Base-by-base conservation (phyloP, 495 filamentous ascomycete species). In the Bryoglossum gracile region DNA sequence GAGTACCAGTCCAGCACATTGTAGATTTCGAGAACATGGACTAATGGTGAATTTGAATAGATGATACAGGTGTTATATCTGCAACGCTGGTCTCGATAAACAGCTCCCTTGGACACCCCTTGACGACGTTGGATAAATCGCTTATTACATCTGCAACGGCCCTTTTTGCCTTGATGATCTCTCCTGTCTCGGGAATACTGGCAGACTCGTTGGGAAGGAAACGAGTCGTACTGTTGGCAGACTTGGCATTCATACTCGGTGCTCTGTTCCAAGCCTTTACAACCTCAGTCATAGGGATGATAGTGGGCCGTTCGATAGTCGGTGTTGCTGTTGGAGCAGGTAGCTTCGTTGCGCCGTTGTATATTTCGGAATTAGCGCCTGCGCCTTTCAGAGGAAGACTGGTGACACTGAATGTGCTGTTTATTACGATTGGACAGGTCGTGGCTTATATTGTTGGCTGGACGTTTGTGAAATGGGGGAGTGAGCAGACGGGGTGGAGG, bases 1-100 rank as follows among this genome's bases (percentile, higher is more conserved):
- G n/a, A n/a, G n/a, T n/a, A n/a, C n/a, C n/a, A n/a, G n/a, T n/a
- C n/a, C n/a, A n/a, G n/a, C n/a, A n/a, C n/a, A n/a, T n/a, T 11
- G 1, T 24, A 25, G 14, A 51, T 25, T 19, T n/a, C 9, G 13
- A 37, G 38, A 3, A 14, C 4, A 42, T 37, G 9, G 9, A 22
- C 14, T 35, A 14, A 26, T 52, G 21, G 47, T 43, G 33, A 6
- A 11, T 8, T 13, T 42, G 16, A 18, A 37, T 53, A 92, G 87
- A 81, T 53, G 78, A 82, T 59, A 96, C 90, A 16, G 90, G 90
- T 34, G 89, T 94, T 11, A 92, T 96, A 34, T 92, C 87, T 18
- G 83, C 87, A 0, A 92, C 87, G 0, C 73, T 95, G 24, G 83
- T 95, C 30, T 87, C 86, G 2, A 79, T 95, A 54, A 76, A 75